Conservation (phyloP, 2,329 filamentous ascomycete genomes). For the Apiospora sp. region DNA sequence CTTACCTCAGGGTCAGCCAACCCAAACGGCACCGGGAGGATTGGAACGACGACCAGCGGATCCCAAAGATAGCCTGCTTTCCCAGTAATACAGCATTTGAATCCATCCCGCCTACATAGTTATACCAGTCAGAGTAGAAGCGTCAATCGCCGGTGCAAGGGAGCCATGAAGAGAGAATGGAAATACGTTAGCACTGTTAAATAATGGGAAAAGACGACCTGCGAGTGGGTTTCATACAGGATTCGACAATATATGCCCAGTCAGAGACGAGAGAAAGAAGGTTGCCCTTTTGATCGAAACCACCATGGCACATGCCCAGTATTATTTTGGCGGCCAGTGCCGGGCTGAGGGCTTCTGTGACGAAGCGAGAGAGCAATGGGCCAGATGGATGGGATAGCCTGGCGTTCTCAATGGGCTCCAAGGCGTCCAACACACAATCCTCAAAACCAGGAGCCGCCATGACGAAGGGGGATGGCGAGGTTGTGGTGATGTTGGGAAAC, state of each 20-base stretch:
- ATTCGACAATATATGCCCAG: neutral
- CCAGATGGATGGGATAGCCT: neutral
- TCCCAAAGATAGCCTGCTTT: constrained; percentile 33
- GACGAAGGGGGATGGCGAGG: neutral
- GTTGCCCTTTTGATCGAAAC: neutral
- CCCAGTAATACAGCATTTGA: constrained; percentile 38
- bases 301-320: neutral
- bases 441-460: neutral
- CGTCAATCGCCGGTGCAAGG: neutral
- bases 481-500: neutral
- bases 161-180: neutral
- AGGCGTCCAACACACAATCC: neutral
- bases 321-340: neutral
- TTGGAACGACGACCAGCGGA: constrained; percentile 34
- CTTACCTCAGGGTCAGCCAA: neutral
- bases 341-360: neutral
- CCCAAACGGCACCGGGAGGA: constrained; percentile 19
- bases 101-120: constrained; percentile 35
- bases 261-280: neutral
- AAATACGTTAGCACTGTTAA: neutral
- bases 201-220: neutral
- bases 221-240: neutral
- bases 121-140: constrained; percentile 28
- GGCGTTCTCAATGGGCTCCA: neutral
- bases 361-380: neutral